Conservation (phyloP, 352 stramenopile genomes). For the Halophytophthora polymorphica region DNA sequence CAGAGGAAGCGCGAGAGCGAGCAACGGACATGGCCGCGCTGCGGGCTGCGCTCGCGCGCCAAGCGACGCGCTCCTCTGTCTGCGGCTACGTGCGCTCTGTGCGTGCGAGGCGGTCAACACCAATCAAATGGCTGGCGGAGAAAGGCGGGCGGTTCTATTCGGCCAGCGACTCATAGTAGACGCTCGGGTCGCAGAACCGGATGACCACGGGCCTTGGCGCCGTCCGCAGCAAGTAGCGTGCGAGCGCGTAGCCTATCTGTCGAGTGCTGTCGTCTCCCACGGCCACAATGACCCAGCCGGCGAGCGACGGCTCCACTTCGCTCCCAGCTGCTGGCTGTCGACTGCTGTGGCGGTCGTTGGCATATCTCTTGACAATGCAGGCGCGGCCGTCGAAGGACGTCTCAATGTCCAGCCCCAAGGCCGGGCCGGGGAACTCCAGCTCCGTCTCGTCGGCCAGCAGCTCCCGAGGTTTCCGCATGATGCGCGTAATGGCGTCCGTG, state of each 20-base stretch:
- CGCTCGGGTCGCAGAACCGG: conserved; percentile 72
- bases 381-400: conserved; percentile 69
- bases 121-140: too few species aligned
- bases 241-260: conserved; percentile 59
- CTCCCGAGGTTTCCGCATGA: conserved; percentile 44
- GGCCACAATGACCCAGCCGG: conserved; percentile 65
- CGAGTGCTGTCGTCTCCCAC: conserved; percentile 71
- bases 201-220: conserved; percentile 56
- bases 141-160: not conserved
- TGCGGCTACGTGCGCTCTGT: too few species aligned
- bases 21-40: too few species aligned
- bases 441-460: conserved; percentile 59
- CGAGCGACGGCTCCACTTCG: conserved; percentile 26
- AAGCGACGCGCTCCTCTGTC: not conserved
- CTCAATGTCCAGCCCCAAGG: conserved; percentile 72
- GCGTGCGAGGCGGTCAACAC: too few species aligned
- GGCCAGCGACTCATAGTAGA: conserved; percentile 68
- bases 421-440: conserved; percentile 52
- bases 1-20: too few species aligned
- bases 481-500: conserved; percentile 48
- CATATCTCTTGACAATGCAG: conserved; percentile 63
- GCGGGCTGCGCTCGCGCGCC: not conserved
- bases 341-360: conserved; percentile 40
- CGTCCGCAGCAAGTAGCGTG: conserved; percentile 71
- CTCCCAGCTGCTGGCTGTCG: conserved; percentile 16